A percentile compares a stretch with the other conserved stretches of the same genome.
Conservation (phyloP, 1,284 basidiomycete species). For the Puccinia horiana region DNA sequence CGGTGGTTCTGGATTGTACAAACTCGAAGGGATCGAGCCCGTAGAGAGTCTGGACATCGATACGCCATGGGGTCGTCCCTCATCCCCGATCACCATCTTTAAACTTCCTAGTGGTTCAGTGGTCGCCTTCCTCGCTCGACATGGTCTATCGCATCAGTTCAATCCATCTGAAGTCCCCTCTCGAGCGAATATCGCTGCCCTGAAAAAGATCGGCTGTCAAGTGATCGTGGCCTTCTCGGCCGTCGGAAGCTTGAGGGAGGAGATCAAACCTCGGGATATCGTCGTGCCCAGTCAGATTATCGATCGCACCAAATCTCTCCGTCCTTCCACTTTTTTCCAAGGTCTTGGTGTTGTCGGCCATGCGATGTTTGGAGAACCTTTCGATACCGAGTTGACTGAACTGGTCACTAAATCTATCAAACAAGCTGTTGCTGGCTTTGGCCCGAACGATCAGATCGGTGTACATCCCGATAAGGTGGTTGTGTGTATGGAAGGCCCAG, state of each 20-base stretch:
- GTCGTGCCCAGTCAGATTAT: slow-evolving; percentile 89
- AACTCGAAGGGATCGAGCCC: slow-evolving; percentile 81
- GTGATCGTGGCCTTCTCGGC: slow-evolving; percentile 91
- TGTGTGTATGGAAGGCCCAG: slow-evolving; percentile 96
- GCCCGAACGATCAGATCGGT: slow-evolving; percentile 62
- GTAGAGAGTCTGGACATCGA: slow-evolving; percentile 65
- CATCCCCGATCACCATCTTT: slow-evolving; percentile 85
- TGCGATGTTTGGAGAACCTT: slow-evolving; percentile 81
- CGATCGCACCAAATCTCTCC: slow-evolving; percentile 89
- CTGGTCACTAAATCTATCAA: slow-evolving; percentile 68
- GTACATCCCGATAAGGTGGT: slow-evolving; percentile 80
- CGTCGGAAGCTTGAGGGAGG: slow-evolving; percentile 92
- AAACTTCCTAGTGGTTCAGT: slow-evolving; percentile 73
- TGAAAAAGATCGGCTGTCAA: slow-evolving; percentile 86
- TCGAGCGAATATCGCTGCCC: slow-evolving; percentile 90
- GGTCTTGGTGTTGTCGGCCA: slow-evolving; percentile 81
- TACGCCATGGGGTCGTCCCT: slow-evolving; percentile 88
- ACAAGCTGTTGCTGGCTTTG: slow-evolving; percentile 66
- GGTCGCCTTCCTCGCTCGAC: slow-evolving; percentile 88
- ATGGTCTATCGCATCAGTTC: slow-evolving; percentile 74
- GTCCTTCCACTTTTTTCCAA: slow-evolving; percentile 79
- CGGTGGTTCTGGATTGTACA: slow-evolving; percentile 65
- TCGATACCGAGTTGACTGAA: slow-evolving; percentile 67
- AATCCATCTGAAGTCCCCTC: slow-evolving; percentile 75
- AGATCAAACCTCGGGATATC: slow-evolving; percentile 76